phyloP scores from a whole-genome alignment of 257 asterid genomes.

The Jacaranda mimosifolia region DNA sequence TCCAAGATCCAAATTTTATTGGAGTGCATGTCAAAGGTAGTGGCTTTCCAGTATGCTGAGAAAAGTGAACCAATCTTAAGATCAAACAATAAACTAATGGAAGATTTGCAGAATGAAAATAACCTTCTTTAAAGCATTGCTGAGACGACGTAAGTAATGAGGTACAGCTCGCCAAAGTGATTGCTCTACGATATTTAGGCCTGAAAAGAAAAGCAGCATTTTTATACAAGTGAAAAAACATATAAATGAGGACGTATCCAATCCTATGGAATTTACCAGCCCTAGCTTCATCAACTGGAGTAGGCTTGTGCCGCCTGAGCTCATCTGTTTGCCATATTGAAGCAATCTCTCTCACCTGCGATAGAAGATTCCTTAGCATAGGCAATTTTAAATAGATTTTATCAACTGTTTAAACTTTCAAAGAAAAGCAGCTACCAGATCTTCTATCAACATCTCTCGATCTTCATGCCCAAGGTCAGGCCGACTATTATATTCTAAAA shows the following conservation, averaged over 20 bases:
- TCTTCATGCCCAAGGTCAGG: conserved; percentile 91
- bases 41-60: conserved; percentile 91
- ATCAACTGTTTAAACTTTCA: conserved; percentile 22
- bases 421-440: conserved; percentile 67
- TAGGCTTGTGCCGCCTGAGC: conserved; percentile 96
- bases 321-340: conserved; percentile 99
- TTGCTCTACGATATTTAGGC: conserved; percentile 93
- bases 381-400: conserved; percentile 8
- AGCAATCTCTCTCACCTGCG: conserved; percentile 89
- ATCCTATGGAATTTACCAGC: conserved; percentile 65
- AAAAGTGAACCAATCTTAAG: conserved; percentile 36
- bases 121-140: conserved; percentile 96
- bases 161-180: conserved; percentile 99
- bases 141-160: conserved; percentile 92
- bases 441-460: conserved; percentile 91
- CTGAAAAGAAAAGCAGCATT: conserved; percentile 51
- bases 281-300: conserved; percentile 99
- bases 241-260: conserved; percentile 23
- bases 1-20: conserved; percentile 98
- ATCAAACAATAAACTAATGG: conserved; percentile 24
- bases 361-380: conserved; percentile 26
- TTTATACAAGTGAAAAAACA: neutral
- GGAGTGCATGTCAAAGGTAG: conserved; percentile 98
- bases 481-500: conserved; percentile 86
- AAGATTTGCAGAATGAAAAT: conserved; percentile 31